These are phyloP conservation scores for Starmerella vaccinii DNA, from an alignment of 805 yeast species.

Conservation along the genomic window DNA sequence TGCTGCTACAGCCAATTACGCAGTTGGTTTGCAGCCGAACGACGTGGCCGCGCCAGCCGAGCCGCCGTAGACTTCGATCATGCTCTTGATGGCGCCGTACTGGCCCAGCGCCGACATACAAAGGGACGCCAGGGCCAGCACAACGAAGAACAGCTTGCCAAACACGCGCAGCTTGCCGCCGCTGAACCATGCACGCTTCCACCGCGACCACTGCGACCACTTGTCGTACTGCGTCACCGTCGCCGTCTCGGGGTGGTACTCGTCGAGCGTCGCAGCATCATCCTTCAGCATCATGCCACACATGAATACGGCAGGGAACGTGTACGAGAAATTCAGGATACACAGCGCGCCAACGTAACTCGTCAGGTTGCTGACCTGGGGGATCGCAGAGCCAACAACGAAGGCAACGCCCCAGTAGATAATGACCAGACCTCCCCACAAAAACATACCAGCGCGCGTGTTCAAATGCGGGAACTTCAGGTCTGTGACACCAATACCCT, in stretches of 20 bases:
- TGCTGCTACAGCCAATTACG: no score
- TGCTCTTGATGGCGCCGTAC: slow-evolving; percentile 25
- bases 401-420: slow-evolving; percentile 39
- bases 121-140: slow-evolving; percentile 29
- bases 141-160: slow-evolving; percentile 18
- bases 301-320: slow-evolving; percentile 33
- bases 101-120: slow-evolving; percentile 29
- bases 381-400: slow-evolving; percentile 38
- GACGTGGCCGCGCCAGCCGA: background rate
- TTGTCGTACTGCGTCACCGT: slow-evolving; percentile 21
- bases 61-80: slow-evolving; percentile 16
- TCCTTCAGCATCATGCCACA: slow-evolving; percentile 13
- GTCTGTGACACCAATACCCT: slow-evolving; percentile 32
- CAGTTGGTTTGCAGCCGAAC: slow-evolving; percentile 2
- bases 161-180: slow-evolving; percentile 24
- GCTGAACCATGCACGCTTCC: slow-evolving; percentile 29
- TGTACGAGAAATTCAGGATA: slow-evolving; percentile 39
- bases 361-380: slow-evolving; percentile 35
- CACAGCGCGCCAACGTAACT: slow-evolving; percentile 38
- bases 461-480: slow-evolving; percentile 31
- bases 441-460: slow-evolving; percentile 31
- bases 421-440: slow-evolving; percentile 34
- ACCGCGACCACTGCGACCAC: slow-evolving; percentile 32
- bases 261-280: slow-evolving; percentile 15
- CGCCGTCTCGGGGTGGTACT: slow-evolving; percentile 17